phyloP scores from a whole-genome alignment of 192 early-diverging fungal species.

The Backusella parvicylindrica region DNA sequence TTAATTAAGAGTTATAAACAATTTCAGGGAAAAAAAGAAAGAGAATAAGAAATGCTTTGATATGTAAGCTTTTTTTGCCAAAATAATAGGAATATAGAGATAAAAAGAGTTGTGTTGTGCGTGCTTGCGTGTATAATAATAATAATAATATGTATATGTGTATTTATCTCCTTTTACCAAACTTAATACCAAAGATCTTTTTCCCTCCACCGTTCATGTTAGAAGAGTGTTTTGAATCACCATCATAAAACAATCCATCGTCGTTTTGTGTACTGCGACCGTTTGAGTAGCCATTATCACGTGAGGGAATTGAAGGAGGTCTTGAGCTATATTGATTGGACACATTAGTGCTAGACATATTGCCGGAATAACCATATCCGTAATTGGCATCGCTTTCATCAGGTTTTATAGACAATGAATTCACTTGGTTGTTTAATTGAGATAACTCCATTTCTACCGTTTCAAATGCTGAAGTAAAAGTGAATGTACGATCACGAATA shows the following conservation, averaged over 20 bases:
- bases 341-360: not conserved
- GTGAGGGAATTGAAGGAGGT: slow-evolving; percentile 15
- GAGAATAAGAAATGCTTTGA: not conserved
- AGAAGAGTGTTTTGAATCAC: slow-evolving; percentile 23
- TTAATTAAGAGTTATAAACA: slow-evolving; percentile 11
- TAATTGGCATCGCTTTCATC: slow-evolving; percentile 4
- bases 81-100: not conserved
- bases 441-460: not conserved
- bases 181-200: slow-evolving; percentile 25
- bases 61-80: not conserved
- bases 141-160: not conserved
- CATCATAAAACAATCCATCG: slow-evolving; percentile 22
- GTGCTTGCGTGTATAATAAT: not conserved
- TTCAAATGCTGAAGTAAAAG: slow-evolving; percentile 36
- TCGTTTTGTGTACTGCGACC: slow-evolving; percentile 8
- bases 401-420: not conserved
- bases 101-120: not conserved
- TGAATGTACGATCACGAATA: slow-evolving; percentile 41
- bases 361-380: not conserved
- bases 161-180: slow-evolving; percentile 12
- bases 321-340: not conserved
- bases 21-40: not conserved
- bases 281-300: slow-evolving; percentile 23
- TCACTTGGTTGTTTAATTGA: not conserved
- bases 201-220: not conserved